Evolutionary conservation across 2,329 filamentous ascomycete genomes (phyloP).

Genomic region (Torrubiella hemipterigena): DNA sequence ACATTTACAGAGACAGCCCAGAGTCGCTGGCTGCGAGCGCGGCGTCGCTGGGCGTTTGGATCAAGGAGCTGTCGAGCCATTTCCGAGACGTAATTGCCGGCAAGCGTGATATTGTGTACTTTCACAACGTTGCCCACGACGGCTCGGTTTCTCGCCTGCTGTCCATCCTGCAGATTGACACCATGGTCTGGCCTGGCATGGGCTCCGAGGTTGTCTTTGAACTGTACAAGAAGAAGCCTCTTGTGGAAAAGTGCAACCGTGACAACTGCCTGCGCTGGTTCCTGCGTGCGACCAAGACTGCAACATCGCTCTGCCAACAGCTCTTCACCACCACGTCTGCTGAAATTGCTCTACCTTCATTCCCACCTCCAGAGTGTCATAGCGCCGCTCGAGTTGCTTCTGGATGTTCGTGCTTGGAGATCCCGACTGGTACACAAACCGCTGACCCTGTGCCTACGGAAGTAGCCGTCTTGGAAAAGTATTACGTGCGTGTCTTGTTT

Average conservation of each 20-base stretch:
- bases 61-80: conserved; percentile 58
- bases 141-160: conserved; percentile 58
- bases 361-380: conserved; percentile 15
- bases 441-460: conserved; percentile 42
- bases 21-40: conserved; percentile 49
- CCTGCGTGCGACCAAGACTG: conserved; percentile 12
- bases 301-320: conserved; percentile 14
- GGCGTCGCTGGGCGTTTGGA: conserved; percentile 57
- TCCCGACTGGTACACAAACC: conserved; percentile 6
- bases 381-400: conserved; percentile 11
- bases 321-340: too few species aligned
- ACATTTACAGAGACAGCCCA: conserved; percentile 58
- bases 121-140: conserved; percentile 74
- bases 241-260: conserved; percentile 12
- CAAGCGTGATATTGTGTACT: conserved; percentile 34
- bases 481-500: conserved; percentile 58
- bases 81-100: conserved; percentile 41
- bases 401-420: conserved; percentile 16
- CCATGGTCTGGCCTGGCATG: conserved; percentile 81
- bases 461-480: conserved; percentile 20
- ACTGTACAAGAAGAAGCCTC: conserved; percentile 38
- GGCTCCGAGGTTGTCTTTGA: conserved; percentile 70
- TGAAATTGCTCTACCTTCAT: conserved; percentile 8
- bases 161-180: conserved; percentile 57
- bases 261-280: conserved; percentile 20